Evolutionary conservation across 2,329 filamentous ascomycete species (phyloP), one percentile per base, ranked within the genome.

Genomic region (Trichoderma polysporum): DNA sequence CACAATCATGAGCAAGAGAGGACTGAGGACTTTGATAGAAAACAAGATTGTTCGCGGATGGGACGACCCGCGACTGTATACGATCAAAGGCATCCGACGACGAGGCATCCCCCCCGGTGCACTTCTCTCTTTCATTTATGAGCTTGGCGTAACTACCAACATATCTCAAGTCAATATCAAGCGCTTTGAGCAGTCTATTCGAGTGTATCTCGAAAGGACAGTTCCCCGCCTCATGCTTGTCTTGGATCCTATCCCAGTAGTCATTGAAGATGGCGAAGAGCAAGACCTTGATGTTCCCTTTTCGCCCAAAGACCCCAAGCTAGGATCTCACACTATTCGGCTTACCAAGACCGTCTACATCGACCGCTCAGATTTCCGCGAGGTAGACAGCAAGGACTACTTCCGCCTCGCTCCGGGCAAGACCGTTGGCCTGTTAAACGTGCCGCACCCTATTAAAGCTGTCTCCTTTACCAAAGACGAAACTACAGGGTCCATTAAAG

Each of bases 21-120:
- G 91, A 74, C 90, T 97, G 69, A 86, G 89, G 69, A 90, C 91
- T 79, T 82, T 97, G 5, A 92, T 97, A 2, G 85, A 90, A 52
- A 86, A 91, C 59, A 87, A 88, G n/a, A 84, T 90, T 70, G 94
- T 98, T 8, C 87, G 91, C 41, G 92, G 88, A 64, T 97, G 94
- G 93, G 92, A 97, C 72, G 94, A 97, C 73, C 94, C 94, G 12
- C 87, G 94, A 37, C 84, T 98, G 5, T 97, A 92, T 80, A 97
- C 94, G 1, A 83, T 97, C 19, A 93, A 94, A 68, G 93, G 88
- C 1, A 86, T 97, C 58, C 90, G 92, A 63, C 87, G 94, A 60
- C 88, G 94, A 67, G 94, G 94, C 75, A 87, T 97, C 0, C 94
- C 94, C 0, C 93, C 94, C 0, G 92, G 91, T 27, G 94, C 93